phyloP scores from a whole-genome alignment of 371 early-diverging fungal species.

The Rhizopus stolonifer region DNA sequence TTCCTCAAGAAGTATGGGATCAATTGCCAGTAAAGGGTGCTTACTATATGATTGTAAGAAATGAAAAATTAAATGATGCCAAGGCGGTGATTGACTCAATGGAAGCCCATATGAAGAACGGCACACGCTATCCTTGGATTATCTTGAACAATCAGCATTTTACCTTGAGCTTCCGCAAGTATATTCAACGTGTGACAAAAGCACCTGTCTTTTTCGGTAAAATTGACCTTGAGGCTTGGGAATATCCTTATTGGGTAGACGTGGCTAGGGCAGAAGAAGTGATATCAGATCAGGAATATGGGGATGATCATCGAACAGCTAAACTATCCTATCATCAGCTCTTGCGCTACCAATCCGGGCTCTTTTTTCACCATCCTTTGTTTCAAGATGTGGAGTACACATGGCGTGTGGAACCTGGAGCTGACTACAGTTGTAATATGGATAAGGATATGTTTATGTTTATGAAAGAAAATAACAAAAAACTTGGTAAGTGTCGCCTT shows the following conservation, averaged over 20 bases:
- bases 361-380: constrained; percentile 85
- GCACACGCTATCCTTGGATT: constrained; percentile 50
- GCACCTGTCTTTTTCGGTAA: constrained; percentile 42
- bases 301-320: constrained; percentile 16
- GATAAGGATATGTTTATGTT: constrained; percentile 88
- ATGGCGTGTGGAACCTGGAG: constrained; percentile 95
- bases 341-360: constrained; percentile 68
- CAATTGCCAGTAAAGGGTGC: constrained; percentile 36
- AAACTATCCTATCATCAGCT: constrained; percentile 24
- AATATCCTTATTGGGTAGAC: constrained; percentile 44
- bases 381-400: constrained; percentile 83
- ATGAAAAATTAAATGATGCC: constrained; percentile 32
- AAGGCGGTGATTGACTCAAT: constrained; percentile 40
- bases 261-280: constrained; percentile 19
- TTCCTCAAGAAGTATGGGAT: constrained; percentile 22
- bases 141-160: constrained; percentile 42
- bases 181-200: constrained; percentile 23
- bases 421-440: constrained; percentile 83
- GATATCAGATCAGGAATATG: constrained; percentile 17
- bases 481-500: constrained; percentile 62
- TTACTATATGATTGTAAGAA: constrained; percentile 39
- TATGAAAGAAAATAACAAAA: constrained; percentile 74
- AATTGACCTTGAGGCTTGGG: constrained; percentile 43
- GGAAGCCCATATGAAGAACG: constrained; percentile 48
- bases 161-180: constrained; percentile 29